Conservation (phyloP, 225 moss, liverwort and hornwort genomes). For the Lunularia cruciata region DNA sequence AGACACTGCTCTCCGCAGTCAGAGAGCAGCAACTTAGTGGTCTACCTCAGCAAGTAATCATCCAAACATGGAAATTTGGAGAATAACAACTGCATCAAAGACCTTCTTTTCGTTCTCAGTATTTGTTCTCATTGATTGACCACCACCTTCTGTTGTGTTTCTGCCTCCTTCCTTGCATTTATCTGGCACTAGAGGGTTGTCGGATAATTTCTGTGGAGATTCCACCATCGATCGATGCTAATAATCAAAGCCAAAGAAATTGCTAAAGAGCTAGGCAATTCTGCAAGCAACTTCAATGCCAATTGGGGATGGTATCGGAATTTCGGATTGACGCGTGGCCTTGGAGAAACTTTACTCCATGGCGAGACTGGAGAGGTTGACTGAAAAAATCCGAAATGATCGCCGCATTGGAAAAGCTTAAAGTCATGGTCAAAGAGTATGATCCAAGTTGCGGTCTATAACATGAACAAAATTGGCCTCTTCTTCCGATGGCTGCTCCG, state of each 20-base stretch:
- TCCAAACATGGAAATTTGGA: too few species aligned
- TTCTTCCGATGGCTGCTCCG: background rate
- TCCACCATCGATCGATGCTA: too few species aligned
- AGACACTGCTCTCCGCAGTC: too few species aligned
- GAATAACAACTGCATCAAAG: too few species aligned
- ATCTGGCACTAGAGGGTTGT: conserved; percentile 62
- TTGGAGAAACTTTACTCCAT: background rate
- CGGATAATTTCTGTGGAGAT: too few species aligned
- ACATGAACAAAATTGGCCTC: conserved; percentile 1
- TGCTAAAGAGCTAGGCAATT: too few species aligned
- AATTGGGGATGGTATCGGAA: background rate
- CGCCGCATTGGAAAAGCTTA: background rate
- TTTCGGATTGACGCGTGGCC: too few species aligned
- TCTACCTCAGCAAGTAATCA: too few species aligned
- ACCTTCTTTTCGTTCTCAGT: conserved; percentile 86
- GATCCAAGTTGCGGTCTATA: conserved; percentile 3
- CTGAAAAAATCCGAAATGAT: background rate
- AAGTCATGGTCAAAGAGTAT: background rate
- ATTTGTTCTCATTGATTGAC: conserved; percentile 94
- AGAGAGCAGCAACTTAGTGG: too few species aligned
- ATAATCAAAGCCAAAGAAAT: too few species aligned
- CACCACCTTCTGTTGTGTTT: conserved; percentile 93
- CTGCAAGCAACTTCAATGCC: background rate
- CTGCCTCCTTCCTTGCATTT: conserved; percentile 99
- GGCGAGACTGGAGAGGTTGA: background rate